phyloP scores from a whole-genome alignment of 2,329 filamentous ascomycete genomes.

The Lasiodiplodia hormozganensis region DNA sequence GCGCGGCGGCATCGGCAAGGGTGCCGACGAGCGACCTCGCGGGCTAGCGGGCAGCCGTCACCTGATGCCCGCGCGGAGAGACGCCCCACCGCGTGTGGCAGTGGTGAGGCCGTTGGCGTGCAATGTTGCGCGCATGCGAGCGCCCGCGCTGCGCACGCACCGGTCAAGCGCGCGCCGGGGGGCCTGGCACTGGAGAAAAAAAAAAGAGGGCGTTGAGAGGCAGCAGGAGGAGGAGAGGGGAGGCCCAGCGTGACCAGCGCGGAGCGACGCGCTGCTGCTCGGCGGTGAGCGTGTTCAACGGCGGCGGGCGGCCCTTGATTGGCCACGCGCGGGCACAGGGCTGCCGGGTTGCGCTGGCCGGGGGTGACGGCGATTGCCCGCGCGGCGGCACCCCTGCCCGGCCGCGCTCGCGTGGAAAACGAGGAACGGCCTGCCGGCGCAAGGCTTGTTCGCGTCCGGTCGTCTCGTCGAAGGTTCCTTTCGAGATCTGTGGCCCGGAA shows the following conservation, averaged over 20 bases:
- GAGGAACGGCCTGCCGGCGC: slow-evolving; percentile 24
- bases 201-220: slow-evolving; percentile 2
- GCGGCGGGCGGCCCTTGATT: slow-evolving; percentile 11
- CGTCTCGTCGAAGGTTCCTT: slow-evolving; percentile 28
- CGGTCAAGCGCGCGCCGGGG: slow-evolving; percentile 19
- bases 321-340: slow-evolving; percentile 14
- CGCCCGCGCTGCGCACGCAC: slow-evolving; percentile 3
- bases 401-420: slow-evolving; percentile 24
- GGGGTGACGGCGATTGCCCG: slow-evolving; percentile 16
- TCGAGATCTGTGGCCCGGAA: slow-evolving; percentile 27
- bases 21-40: slow-evolving; percentile 1
- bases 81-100: slow-evolving; percentile 18
- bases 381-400: slow-evolving; percentile 13
- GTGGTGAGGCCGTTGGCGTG: slow-evolving; percentile 18
- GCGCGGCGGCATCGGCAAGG: slow-evolving; percentile 26
- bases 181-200: slow-evolving; percentile 5
- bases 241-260: slow-evolving; percentile 12
- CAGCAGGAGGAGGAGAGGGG: slow-evolving; percentile 17
- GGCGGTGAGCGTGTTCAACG: slow-evolving; percentile 23
- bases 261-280: slow-evolving; percentile 19
- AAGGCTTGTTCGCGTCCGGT: slow-evolving; percentile 27
- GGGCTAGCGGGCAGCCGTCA: slow-evolving; percentile 10
- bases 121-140: slow-evolving; percentile 20
- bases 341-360: slow-evolving; percentile 18
- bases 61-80: slow-evolving; percentile 8